phyloP scores from a whole-genome alignment of 495 filamentous ascomycete species.

The Copromyces sp. region DNA sequence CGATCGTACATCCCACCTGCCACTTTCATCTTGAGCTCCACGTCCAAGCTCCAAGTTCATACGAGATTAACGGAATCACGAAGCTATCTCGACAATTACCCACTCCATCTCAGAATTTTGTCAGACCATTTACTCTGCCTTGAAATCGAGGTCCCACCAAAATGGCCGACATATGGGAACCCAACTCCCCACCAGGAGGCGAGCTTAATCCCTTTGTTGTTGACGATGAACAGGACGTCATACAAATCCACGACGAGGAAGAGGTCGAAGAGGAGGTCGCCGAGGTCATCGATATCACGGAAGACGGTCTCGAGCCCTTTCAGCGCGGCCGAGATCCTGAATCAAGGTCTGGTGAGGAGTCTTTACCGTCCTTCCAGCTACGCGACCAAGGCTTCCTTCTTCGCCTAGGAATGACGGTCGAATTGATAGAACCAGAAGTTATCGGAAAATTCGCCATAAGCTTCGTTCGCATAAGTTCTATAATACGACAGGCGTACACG shows the following conservation, averaged over 20 bases:
- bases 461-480: conserved; percentile 8
- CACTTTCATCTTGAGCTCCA: neutral
- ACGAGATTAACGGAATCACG: neutral
- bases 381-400: neutral
- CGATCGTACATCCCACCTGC: too few species aligned
- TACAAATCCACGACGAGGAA: neutral
- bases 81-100: too few species aligned
- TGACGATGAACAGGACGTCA: neutral
- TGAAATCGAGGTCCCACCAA: too few species aligned
- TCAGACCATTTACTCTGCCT: too few species aligned
- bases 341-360: neutral
- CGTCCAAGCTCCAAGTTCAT: neutral
- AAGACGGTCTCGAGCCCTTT: neutral
- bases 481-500: neutral
- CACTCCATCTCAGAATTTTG: too few species aligned
- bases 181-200: neutral
- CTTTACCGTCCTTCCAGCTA: accelerated
- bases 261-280: neutral
- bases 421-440: neutral
- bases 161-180: too few species aligned
- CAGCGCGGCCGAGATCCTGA: accelerated
- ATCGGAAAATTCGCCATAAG: neutral
- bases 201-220: neutral
- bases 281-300: conserved; percentile 10
- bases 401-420: neutral